Percentiles rank a stretch among this genome's conserved stretches.
phyloP scores from a whole-genome alignment of 495 filamentous ascomycete genomes.

The Neurospora cerealis region DNA sequence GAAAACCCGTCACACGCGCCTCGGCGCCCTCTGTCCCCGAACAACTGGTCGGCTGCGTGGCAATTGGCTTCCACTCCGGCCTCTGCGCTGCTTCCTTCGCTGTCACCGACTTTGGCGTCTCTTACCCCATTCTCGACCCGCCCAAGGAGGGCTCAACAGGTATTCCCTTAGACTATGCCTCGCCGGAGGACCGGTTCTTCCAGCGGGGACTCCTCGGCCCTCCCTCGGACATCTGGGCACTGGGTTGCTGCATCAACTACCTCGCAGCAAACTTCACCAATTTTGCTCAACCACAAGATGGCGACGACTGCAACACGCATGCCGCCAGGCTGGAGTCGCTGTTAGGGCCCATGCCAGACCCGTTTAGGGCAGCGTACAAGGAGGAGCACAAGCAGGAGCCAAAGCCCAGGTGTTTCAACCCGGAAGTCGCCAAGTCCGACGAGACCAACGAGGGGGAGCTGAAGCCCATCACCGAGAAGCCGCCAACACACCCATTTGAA shows the following conservation, averaged over 20 bases:
- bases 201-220: neutral
- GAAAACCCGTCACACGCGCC: neutral
- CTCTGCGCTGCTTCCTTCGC: slow-evolving; percentile 6
- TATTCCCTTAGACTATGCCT: slow-evolving; percentile 7
- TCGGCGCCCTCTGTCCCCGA: slow-evolving; percentile 8
- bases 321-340: slow-evolving; percentile 3
- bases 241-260: slow-evolving; percentile 12
- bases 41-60: slow-evolving; percentile 7
- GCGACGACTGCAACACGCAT: neutral
- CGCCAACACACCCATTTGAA: neutral
- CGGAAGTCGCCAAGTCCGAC: neutral
- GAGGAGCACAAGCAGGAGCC: neutral
- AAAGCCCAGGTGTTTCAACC: neutral
- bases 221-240: slow-evolving; percentile 16
- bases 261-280: neutral
- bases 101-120: slow-evolving; percentile 21
- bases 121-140: slow-evolving; percentile 2
- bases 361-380: neutral
- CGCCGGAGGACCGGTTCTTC: slow-evolving; percentile 14
- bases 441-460: neutral
- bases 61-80: neutral
- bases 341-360: slow-evolving; percentile 11
- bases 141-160: slow-evolving; percentile 1
- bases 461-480: neutral
- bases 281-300: neutral